Percentiles rank a stretch among this genome's conserved stretches.
Evolutionary conservation across 2,329 filamentous ascomycete genomes (phyloP).

Genomic region (Sclerotinia sclerotiorum): DNA sequence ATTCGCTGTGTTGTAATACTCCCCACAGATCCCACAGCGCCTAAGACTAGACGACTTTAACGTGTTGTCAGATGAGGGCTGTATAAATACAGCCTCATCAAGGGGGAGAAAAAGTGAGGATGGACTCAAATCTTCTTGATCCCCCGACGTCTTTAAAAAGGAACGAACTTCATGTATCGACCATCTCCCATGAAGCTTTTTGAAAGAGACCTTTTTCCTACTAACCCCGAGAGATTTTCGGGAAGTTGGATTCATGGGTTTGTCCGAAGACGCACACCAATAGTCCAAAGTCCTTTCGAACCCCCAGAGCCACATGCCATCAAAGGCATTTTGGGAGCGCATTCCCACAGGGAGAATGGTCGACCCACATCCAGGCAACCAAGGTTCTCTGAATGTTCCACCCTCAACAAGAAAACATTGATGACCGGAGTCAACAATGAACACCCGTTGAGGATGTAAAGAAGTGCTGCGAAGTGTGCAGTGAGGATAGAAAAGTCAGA

Average conservation of each 20-base stretch:
- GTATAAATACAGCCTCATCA: not conserved
- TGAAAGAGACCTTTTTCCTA: not conserved
- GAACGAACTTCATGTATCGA: not conserved
- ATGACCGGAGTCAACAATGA: not conserved
- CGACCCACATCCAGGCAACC: not conserved
- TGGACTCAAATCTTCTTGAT: not conserved
- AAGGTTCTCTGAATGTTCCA: not conserved
- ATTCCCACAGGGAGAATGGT: not conserved
- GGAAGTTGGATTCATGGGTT: not conserved
- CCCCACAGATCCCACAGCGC: not conserved
- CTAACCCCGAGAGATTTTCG: not conserved
- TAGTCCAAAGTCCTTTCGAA: not conserved
- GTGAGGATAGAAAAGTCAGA: not conserved
- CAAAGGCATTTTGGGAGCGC: not conserved
- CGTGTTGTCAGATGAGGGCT: not conserved
- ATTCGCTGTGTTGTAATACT: not conserved
- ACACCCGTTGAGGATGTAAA: not conserved
- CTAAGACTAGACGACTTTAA: not conserved
- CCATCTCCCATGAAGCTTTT: not conserved
- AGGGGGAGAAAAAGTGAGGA: not conserved
- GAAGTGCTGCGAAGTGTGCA: not conserved
- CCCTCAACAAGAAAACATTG: not conserved
- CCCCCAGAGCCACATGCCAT: not conserved
- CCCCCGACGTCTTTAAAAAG: not conserved
- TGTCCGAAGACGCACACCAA: not conserved